Base-by-base conservation (phyloP, 2,329 filamentous ascomycete species). In the Talaromyces atroroseus region DNA sequence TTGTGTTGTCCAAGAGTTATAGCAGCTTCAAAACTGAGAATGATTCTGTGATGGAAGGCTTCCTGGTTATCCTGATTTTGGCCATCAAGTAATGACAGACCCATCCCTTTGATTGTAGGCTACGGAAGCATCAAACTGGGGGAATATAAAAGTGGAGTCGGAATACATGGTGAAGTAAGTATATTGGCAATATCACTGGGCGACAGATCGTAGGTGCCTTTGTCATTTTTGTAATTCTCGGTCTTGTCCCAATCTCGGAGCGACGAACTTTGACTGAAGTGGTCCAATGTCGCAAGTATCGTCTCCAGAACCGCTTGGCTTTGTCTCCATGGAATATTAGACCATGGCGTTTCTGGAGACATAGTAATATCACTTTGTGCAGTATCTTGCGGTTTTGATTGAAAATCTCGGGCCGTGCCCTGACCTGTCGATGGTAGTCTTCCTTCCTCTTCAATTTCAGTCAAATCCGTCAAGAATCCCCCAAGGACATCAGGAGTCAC, bases 141-240 rank as follows among this genome's bases (percentile, higher is more conserved):
- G 21, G 20, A 49, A 20, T 24, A 16, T 20, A 53, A 18, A 8
- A 23, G 12, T 18, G 44, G 21, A 44, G n/a, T 5, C 20, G 5
- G 29, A 12, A 11, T 29, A 20, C 18, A 18, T 6, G 49, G 45
- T 10, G 20, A 21, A 14, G 24, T 47, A 14, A 57, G 34, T 10
- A 49, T 23, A 52, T 46, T 49, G 10, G 49, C 2, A n/a, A 57
- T 57, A 18, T 57, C 55, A n/a, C 32, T 53, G 6, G 55, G 26
- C 2, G 44, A 26, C n/a, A 57, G 10, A 12, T 36, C 47, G 29
- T 46, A 50, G 2, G 20, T 2, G 10, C 6, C 12, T 8, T 50
- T 38, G 38, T 49, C 49, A 12, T 12, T 12, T 2, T 23, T 7
- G 38, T 26, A 21, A 47, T 51, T 5, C 29, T 3, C 21, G 16